These are phyloP conservation scores for Vanderwaltozyma tropicalis DNA, from an alignment of 805 yeast species.

Conservation along the genomic window DNA sequence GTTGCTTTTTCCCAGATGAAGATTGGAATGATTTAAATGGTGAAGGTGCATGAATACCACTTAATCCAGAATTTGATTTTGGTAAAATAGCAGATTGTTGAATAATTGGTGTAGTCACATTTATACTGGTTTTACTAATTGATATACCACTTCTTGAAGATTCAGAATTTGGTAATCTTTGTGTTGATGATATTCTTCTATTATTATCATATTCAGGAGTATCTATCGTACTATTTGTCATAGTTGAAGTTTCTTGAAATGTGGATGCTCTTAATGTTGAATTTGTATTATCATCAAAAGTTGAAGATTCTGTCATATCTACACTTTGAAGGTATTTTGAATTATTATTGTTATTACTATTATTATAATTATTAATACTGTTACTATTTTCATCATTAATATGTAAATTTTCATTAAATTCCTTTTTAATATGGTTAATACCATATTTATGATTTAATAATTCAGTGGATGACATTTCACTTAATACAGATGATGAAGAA, in stretches of 20 bases:
- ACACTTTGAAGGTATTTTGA: not conserved
- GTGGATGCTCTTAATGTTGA: constrained; percentile 16
- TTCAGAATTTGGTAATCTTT: constrained; percentile 3
- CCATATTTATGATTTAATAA: not conserved
- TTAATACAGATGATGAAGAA: constrained; percentile 28
- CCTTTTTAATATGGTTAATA: not conserved
- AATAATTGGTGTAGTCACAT: constrained; percentile 6
- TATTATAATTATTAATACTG: constrained; percentile 1
- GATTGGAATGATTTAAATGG: constrained; percentile 2
- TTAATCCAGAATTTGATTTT: constrained; percentile 2
- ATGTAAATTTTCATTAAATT: not conserved
- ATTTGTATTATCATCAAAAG: constrained; percentile 7
- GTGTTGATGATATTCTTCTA: not conserved
- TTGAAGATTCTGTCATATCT: constrained; percentile 1
- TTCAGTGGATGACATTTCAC: constrained; percentile 10
- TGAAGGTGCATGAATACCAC: too few relatives aligned
- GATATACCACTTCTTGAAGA: constrained; percentile 1
- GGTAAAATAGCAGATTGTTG: constrained; percentile 2
- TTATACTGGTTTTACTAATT: constrained; percentile 3
- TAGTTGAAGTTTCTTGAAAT: constrained; percentile 1
- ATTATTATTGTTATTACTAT: constrained; percentile 9
- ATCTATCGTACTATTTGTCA: not conserved
- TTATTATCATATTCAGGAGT: not conserved
- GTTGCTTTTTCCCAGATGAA: not conserved
- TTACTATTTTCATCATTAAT: not conserved